These are phyloP conservation scores for Fragilaria crotonensis DNA, from an alignment of 108 stramenopile genomes.

Conservation along the genomic window DNA sequence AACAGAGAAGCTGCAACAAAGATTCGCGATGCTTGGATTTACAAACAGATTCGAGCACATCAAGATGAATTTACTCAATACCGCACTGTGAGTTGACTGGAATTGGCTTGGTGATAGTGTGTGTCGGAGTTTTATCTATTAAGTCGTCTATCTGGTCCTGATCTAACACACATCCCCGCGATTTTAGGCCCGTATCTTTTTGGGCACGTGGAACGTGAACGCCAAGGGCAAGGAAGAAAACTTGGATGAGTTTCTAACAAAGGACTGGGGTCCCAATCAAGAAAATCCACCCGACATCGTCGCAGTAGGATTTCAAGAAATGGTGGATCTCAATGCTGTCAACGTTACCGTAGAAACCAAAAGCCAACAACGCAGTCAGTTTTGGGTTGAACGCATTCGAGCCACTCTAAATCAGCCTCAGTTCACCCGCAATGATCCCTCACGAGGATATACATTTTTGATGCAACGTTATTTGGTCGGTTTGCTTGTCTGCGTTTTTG, in stretches of 20 bases:
- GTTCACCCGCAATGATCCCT: slow-evolving; percentile 47
- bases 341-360: slow-evolving; percentile 97
- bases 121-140: background rate
- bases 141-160: background rate
- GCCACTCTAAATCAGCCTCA: slow-evolving; percentile 60
- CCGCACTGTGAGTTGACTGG: slow-evolving; percentile 36
- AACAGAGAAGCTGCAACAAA: slow-evolving; percentile 78
- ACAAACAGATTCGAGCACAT: slow-evolving; percentile 79
- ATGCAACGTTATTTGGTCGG: slow-evolving; percentile 86
- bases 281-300: slow-evolving; percentile 72
- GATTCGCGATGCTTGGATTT: slow-evolving; percentile 89
- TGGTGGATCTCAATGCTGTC: slow-evolving; percentile 98
- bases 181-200: slow-evolving; percentile 58
- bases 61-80: slow-evolving; percentile 82
- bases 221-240: slow-evolving; percentile 90
- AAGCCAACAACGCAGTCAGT: slow-evolving; percentile 73
- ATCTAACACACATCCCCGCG: background rate
- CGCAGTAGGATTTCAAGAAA: slow-evolving; percentile 97
- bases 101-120: background rate
- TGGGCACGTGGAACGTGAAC: slow-evolving; percentile 99
- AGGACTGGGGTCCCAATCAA: slow-evolving; percentile 61
- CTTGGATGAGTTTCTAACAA: slow-evolving; percentile 80
- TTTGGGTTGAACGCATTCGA: slow-evolving; percentile 82
- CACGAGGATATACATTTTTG: slow-evolving; percentile 50
- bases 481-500: slow-evolving; percentile 88